Conservation (phyloP, 257 asterid species). For the Rubia yunnanensis region DNA sequence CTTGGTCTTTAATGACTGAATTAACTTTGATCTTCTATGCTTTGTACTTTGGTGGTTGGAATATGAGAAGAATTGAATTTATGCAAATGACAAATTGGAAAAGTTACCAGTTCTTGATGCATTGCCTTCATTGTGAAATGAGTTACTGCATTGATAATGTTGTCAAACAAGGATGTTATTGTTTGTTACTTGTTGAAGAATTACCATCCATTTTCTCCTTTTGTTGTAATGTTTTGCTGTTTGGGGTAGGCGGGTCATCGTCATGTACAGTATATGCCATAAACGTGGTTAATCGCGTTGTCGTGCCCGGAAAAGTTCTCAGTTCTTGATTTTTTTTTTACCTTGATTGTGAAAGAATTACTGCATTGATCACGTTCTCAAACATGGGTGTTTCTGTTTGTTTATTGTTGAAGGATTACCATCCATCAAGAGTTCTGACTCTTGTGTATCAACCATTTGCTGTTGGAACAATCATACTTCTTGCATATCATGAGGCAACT, state of each 20-base stretch:
- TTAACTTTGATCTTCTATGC: too few relatives aligned
- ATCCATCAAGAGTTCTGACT: constrained; percentile 39
- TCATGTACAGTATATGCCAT: too few relatives aligned
- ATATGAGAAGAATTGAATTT: background rate
- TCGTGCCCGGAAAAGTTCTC: too few relatives aligned
- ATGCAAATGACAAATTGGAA: too few relatives aligned
- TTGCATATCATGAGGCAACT: constrained; percentile 30
- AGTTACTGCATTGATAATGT: background rate
- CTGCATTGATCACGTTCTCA: background rate
- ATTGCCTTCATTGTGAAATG: background rate
- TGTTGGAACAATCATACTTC: constrained; percentile 25
- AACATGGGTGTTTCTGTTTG: background rate
- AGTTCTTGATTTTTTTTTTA: background rate
- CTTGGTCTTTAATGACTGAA: background rate
- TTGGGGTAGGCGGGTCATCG: too few relatives aligned
- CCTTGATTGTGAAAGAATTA: background rate
- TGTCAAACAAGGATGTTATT: background rate
- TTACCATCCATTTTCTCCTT: too few relatives aligned
- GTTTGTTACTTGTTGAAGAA: too few relatives aligned
- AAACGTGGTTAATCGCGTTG: too few relatives aligned
- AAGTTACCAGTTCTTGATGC: too few relatives aligned
- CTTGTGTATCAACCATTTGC: constrained; percentile 39
- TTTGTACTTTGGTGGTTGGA: background rate
- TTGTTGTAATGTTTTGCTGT: too few relatives aligned
- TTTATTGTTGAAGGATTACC: constrained; percentile 20